Evolutionary conservation across 1,139 yeast species (phyloP), one percentile per base, ranked within the genome.

Genomic region (Suhomyces guaymorum): DNA sequence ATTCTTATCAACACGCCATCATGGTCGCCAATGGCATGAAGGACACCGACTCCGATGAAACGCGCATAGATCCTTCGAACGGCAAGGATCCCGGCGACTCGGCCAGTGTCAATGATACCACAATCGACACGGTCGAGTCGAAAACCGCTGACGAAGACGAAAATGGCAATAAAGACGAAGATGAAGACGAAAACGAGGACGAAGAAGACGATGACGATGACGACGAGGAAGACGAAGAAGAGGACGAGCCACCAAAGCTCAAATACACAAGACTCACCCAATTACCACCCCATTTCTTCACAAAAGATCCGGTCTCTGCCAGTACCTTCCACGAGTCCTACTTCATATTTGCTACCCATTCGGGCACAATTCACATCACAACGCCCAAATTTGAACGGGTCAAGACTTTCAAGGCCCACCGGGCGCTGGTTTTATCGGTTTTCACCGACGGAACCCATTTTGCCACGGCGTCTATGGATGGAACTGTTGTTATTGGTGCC

Each of bases 401-500:
- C 2, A 68, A 94, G 25, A 82, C 96, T 0, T 74, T 86, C 43
- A 78, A 87, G 47, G 92, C 94, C 1, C 97, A 94, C 49, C 68
- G 87, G 30, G 92, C 97, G 0, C 87, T 96, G 0, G 77, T 92
- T 2, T 62, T 90, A 26, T 77, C 88, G 0, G 64, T 81, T 3
- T 77, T 81, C 38, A 75, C 85, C 0, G 95, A 88, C 51, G 95
- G 94, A 0, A 59, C 61, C 9, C 80, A 72, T 49, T 78, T 90
- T 46, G 95, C 90, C 0, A 82, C 95, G 0, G 96, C 90, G 0
- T 88, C 97, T 0, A 82, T 90, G 70, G 97, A 92, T 54, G 97
- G 98, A 0, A 85, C 96, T 0, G 84, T 90, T 0, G 89, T 87
- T 0, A 76, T 90, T 8, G 94, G 96, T 0, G 75, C 90, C 0